Conservation (phyloP, 495 filamentous ascomycete species). For the Usnea hakonensis region DNA sequence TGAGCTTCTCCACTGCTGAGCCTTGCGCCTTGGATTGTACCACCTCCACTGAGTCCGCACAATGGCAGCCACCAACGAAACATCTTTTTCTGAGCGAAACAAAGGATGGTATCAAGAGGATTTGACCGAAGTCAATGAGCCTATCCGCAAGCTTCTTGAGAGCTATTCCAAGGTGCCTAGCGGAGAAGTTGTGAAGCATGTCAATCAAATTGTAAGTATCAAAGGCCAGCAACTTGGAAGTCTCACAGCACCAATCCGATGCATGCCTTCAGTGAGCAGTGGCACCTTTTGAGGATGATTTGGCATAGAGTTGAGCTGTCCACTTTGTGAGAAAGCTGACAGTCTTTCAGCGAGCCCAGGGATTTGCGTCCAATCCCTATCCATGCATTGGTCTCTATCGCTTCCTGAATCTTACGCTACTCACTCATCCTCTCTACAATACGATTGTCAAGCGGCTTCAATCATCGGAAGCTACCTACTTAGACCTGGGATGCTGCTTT, state of each 20-base stretch:
- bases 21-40: no score
- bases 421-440: conserved; percentile 28
- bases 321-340: no score
- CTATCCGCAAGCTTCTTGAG: not conserved
- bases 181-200: not conserved
- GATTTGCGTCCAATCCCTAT: no score
- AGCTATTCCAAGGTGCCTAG: not conserved
- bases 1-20: no score
- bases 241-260: no score
- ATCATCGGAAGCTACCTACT: conserved; percentile 27
- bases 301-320: no score
- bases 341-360: no score
- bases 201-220: not conserved
- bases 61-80: not conserved
- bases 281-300: no score
- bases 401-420: conserved; percentile 42
- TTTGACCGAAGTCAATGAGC: not conserved
- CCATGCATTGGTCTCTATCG: conserved; percentile 35
- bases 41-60: no score
- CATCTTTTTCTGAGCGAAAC: not conserved
- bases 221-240: no score
- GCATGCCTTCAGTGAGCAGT: no score
- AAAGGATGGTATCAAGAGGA: not conserved
- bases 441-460: conserved; percentile 26
- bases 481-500: conserved; percentile 45